A percentile compares a stretch with the other conserved stretches of the same genome.
Conservation (phyloP, 805 yeast genomes). For the Candida ovalis region DNA sequence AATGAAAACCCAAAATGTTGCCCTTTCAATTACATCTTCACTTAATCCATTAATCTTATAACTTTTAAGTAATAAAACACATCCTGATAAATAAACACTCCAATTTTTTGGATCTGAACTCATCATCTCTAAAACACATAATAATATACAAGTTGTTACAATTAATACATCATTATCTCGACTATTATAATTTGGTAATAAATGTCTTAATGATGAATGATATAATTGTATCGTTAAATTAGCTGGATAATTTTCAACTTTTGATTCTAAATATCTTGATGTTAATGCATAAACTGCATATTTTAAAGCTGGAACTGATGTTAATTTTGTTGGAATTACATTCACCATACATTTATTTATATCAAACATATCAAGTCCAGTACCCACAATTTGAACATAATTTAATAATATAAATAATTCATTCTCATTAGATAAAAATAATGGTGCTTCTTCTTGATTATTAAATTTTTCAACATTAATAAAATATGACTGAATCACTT, state of each 20-base stretch:
- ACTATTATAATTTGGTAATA: slow-evolving; percentile 18
- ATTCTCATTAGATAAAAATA: slow-evolving; percentile 18
- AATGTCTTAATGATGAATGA: slow-evolving; percentile 31
- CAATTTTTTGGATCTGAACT: slow-evolving; percentile 37
- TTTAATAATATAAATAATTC: slow-evolving; percentile 29
- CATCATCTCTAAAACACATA: slow-evolving; percentile 44
- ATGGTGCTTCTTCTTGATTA: slow-evolving; percentile 8
- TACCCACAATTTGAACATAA: slow-evolving; percentile 37
- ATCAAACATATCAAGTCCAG: slow-evolving; percentile 38
- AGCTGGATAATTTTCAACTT: slow-evolving; percentile 15
- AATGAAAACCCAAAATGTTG: slow-evolving; percentile 40
- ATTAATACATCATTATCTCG: slow-evolving; percentile 19
- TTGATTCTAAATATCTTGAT: slow-evolving; percentile 17
- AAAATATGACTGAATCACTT: slow-evolving; percentile 19
- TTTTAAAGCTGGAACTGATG: slow-evolving; percentile 14
- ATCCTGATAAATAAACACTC: slow-evolving; percentile 40
- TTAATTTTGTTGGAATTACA: slow-evolving; percentile 16
- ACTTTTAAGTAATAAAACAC: slow-evolving; percentile 34
- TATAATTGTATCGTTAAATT: slow-evolving; percentile 28
- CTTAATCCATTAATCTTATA: slow-evolving; percentile 36
- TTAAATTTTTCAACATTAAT: slow-evolving; percentile 19
- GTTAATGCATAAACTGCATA: slow-evolving; percentile 22
- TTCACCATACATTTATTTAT: slow-evolving; percentile 13
- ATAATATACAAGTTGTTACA: slow-evolving; percentile 36
- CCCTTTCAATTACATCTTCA: slow-evolving; percentile 30